These are phyloP conservation scores for Scytalidium sp. DNA, from an alignment of 2,329 filamentous ascomycete genomes.

Conservation along the genomic window DNA sequence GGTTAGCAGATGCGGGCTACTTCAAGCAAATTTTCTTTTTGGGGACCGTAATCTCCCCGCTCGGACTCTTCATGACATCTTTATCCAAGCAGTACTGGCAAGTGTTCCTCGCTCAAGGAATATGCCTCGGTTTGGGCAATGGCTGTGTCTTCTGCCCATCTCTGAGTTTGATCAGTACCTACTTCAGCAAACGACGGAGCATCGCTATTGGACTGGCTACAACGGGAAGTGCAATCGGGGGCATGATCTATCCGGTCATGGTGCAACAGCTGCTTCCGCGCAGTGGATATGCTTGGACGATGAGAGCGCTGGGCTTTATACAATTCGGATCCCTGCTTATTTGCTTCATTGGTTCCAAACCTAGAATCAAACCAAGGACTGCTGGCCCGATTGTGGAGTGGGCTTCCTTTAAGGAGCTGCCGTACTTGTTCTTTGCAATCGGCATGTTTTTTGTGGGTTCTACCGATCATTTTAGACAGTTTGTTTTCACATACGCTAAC, in stretches of 20 bases:
- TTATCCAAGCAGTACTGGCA: slow-evolving; percentile 38
- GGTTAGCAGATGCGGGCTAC: slow-evolving; percentile 36
- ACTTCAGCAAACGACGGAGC: slow-evolving; percentile 36
- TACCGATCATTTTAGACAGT: slow-evolving; percentile 13
- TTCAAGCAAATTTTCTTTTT: slow-evolving; percentile 27
- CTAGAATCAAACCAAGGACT: slow-evolving; percentile 37
- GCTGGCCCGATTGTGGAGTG: slow-evolving; percentile 41
- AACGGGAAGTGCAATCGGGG: slow-evolving; percentile 35
- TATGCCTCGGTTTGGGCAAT: slow-evolving; percentile 38
- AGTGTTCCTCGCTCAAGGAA: slow-evolving; percentile 39
- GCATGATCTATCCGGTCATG: slow-evolving; percentile 42
- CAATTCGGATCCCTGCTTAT: slow-evolving; percentile 32
- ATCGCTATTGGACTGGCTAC: slow-evolving; percentile 36
- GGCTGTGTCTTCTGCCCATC: slow-evolving; percentile 38
- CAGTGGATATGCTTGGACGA: slow-evolving; percentile 44
- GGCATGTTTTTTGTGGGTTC: slow-evolving; percentile 34
- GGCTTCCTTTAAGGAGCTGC: slow-evolving; percentile 38
- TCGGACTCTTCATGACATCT: slow-evolving; percentile 38
- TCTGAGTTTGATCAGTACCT: slow-evolving; percentile 35
- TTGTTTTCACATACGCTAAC: background rate
- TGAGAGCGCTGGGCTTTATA: slow-evolving; percentile 44
- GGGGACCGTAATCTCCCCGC: slow-evolving; percentile 27
- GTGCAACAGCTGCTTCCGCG: slow-evolving; percentile 36
- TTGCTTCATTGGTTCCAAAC: slow-evolving; percentile 35
- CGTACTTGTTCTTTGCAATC: slow-evolving; percentile 42